Evolutionary conservation across 2,329 filamentous ascomycete genomes (phyloP).

Genomic region (Purpureocillium lavendulum): DNA sequence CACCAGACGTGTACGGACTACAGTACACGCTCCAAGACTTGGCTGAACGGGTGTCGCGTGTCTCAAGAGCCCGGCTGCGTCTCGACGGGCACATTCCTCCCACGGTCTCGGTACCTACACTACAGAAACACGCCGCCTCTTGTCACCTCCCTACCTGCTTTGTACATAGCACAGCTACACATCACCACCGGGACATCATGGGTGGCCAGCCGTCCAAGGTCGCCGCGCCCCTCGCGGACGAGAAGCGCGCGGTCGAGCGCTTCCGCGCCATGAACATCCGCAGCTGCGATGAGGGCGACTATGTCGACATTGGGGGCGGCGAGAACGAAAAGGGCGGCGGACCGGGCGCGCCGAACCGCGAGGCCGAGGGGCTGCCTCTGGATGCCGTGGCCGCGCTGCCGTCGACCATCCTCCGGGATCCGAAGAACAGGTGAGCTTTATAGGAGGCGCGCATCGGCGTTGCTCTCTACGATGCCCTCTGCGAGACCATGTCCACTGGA

Average conservation of each 20-base stretch:
- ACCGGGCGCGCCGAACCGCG: slow-evolving; percentile 7
- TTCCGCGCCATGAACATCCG: slow-evolving; percentile 36
- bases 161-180: no score
- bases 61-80: no score
- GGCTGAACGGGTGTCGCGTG: no score
- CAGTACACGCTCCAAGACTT: no score
- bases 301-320: slow-evolving; percentile 36
- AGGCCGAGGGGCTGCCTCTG: slow-evolving; percentile 41
- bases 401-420: slow-evolving; percentile 51
- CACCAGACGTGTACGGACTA: no score
- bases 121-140: no score
- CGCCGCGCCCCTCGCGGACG: slow-evolving; percentile 19
- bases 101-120: no score
- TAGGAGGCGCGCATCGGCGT: no score
- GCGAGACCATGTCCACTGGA: not conserved
- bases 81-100: no score
- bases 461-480: no score
- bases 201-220: slow-evolving; percentile 35
- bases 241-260: slow-evolving; percentile 36
- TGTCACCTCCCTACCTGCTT: no score
- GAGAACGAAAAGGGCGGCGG: slow-evolving; percentile 13
- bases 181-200: no score
- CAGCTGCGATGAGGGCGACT: slow-evolving; percentile 37
- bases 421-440: slow-evolving; percentile 54
- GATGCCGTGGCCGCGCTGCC: slow-evolving; percentile 50